Conservation (phyloP, 169 alveolate genomes). For the Cyclospora cayetanensis region DNA sequence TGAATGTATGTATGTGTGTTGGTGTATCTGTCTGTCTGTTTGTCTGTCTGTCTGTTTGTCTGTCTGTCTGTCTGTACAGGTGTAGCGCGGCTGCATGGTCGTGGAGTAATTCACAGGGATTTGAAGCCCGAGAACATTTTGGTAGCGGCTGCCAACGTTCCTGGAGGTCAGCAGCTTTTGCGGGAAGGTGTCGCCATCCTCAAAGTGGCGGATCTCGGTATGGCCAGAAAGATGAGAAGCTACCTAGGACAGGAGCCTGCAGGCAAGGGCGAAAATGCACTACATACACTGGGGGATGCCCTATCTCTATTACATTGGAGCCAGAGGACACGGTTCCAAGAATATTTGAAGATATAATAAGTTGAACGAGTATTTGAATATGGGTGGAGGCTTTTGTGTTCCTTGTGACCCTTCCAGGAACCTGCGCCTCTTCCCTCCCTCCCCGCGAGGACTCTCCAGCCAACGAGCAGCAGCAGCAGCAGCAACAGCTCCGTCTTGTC, state of each 20-base stretch:
- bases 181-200: constrained; percentile 9
- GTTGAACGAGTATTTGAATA: neutral
- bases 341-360: too few species aligned
- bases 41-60: too few species aligned
- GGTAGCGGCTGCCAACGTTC: neutral
- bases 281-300: too few species aligned
- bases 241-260: constrained; percentile 1
- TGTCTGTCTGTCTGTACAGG: too few species aligned
- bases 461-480: neutral
- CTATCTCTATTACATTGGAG: too few species aligned
- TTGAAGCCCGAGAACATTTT: constrained; percentile 82
- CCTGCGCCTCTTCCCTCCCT: neutral
- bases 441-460: too few species aligned
- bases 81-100: constrained; percentile 72
- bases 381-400: neutral
- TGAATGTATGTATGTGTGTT: too few species aligned
- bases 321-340: too few species aligned
- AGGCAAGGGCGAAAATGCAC: neutral
- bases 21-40: too few species aligned
- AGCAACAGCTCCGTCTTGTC: neutral
- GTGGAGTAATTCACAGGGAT: constrained; percentile 82
- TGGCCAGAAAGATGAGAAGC: constrained; percentile 32
- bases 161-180: neutral
- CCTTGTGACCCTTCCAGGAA: neutral
- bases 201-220: constrained; percentile 25